Base-by-base conservation (phyloP, 495 filamentous ascomycete species). In the Penicillium paxilli region DNA sequence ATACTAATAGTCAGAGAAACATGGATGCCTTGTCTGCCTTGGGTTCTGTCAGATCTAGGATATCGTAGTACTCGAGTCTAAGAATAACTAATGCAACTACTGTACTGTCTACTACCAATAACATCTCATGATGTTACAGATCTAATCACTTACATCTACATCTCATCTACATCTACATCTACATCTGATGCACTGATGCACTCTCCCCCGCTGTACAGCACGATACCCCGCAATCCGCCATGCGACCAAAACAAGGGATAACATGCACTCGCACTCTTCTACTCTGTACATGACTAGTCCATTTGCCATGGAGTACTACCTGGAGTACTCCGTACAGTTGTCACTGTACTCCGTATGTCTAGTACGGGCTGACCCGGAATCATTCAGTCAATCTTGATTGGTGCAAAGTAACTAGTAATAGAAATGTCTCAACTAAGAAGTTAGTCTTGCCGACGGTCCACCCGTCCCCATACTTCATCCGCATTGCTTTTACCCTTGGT, bases 381-480 rank as follows among this genome's bases (percentile, higher is more conserved):
- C 40, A 23, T 16, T 17, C 9, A 6, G 7, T 12, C 10, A 12
- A 32, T 12, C 30, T 32, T 32, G 30, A 32, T 32, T 32, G 30
- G 30, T 12, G 30, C 11, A 32, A 14, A 10, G 30, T n/a, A 32
- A 14, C 30, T 14, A 32, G 11, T 32, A 14, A 32, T 14, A 32
- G 11, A 14, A 10, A 32, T 32, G n/a, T 14, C 6, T 5, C 11
- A 1, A 32, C 30, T 14, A 3, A 32, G 30, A 32, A 16, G n/a
- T 57, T 64, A 78, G 51, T 76, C 75, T 46, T 60, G 52, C 49
- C 73, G 65, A 33, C 68, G 59, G 17, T 67, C 63, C 11, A 60
- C 55, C 44, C 89, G 76, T 6, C 90, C 90, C 92, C 92, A 96
- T 32, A 96, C 92, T 68, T 96, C 92, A 62, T 96, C 90, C 0